phyloP scores from a whole-genome alignment of 768 basidiomycete genomes.

The Jaapia argillacea region DNA sequence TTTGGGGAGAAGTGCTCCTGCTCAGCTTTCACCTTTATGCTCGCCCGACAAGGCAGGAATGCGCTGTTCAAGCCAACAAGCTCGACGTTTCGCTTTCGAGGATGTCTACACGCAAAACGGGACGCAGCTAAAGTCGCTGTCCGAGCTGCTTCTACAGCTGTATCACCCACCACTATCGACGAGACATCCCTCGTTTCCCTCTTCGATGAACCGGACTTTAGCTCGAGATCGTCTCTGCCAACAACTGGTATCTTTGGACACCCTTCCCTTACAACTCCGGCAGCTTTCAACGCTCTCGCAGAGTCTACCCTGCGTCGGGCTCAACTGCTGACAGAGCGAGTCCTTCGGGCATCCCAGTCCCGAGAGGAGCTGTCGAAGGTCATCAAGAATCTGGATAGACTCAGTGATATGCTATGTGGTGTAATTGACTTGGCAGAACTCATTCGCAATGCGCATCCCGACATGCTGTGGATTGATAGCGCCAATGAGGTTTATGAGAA shows the following conservation, averaged over 20 bases:
- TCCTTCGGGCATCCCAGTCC: constrained; percentile 63
- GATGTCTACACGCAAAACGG: constrained; percentile 29
- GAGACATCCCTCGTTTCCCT: constrained; percentile 58
- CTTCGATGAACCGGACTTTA: constrained; percentile 55
- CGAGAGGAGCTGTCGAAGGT: constrained; percentile 70
- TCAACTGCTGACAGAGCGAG: constrained; percentile 73
- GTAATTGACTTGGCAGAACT: constrained; percentile 96
- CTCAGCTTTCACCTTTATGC: constrained; percentile 27
- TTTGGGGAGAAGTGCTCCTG: too few relatives aligned
- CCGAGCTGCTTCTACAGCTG: constrained; percentile 9
- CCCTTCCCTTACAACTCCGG: constrained; percentile 56
- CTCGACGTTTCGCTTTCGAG: constrained; percentile 28
- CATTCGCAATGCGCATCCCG: constrained; percentile 88
- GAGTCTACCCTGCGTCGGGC: constrained; percentile 76
- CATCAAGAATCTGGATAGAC: constrained; percentile 92
- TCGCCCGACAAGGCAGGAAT: constrained; percentile 28
- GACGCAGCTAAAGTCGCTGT: constrained; percentile 4
- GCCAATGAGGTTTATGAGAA: constrained; percentile 85
- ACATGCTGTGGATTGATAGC: constrained; percentile 69
- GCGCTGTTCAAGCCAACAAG: constrained; percentile 27
- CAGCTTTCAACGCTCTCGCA: constrained; percentile 61
- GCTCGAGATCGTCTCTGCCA: constrained; percentile 30
- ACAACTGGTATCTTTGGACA: constrained; percentile 84
- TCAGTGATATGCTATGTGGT: constrained; percentile 92
- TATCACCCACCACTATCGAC: constrained; percentile 23